Conservation (phyloP, 352 stramenopile genomes). For the Phytophthora palmivora region DNA sequence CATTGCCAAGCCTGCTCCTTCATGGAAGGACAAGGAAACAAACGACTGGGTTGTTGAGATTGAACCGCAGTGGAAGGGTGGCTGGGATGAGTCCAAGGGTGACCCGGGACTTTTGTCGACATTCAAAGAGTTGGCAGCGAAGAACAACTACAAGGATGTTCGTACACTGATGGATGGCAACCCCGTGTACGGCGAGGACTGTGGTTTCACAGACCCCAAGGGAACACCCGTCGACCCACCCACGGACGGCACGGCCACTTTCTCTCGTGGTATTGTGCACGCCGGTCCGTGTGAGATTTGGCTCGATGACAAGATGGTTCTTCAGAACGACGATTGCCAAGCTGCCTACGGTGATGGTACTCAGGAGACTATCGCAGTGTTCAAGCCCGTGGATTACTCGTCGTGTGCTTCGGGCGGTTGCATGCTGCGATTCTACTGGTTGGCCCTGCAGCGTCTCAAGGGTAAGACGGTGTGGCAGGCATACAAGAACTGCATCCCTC, state of each 20-base stretch:
- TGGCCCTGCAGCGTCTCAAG: constrained; percentile 36
- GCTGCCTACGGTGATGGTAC: constrained; percentile 37
- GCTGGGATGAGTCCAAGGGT: constrained; percentile 28
- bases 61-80: constrained; percentile 41
- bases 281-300: constrained; percentile 49
- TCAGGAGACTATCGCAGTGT: constrained; percentile 20
- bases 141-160: constrained; percentile 38
- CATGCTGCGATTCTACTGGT: constrained; percentile 44
- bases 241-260: constrained; percentile 26
- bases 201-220: constrained; percentile 38
- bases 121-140: constrained; percentile 36
- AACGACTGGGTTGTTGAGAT: constrained; percentile 46
- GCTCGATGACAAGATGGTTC: constrained; percentile 47
- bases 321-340: constrained; percentile 48
- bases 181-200: constrained; percentile 39
- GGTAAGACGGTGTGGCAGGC: constrained; percentile 36
- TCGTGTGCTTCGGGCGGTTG: constrained; percentile 36
- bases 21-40: constrained; percentile 30
- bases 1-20: constrained; percentile 29
- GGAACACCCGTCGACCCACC: constrained; percentile 28
- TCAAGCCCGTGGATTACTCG: constrained; percentile 52
- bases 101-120: constrained; percentile 26
- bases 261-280: constrained; percentile 38
- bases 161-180: constrained; percentile 38
- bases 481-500: constrained; percentile 48